phyloP scores from a whole-genome alignment of 805 yeast genomes.

The Starmerella kuoi region DNA sequence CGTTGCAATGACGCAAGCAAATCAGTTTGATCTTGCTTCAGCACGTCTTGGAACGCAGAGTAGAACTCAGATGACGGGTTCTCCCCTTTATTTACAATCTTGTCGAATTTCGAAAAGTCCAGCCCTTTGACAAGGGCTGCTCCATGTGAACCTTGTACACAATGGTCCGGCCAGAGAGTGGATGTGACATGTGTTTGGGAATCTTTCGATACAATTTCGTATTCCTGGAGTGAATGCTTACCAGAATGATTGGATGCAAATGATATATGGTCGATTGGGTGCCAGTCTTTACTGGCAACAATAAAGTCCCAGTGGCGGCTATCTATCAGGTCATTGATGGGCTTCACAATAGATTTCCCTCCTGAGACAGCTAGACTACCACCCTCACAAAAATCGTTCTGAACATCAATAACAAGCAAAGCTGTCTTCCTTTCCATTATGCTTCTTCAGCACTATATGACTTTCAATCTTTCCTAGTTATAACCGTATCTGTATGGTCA shows the following conservation, averaged over 20 bases:
- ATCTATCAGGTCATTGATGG: constrained; percentile 39
- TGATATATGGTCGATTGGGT: constrained; percentile 64
- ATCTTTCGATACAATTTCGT: constrained; percentile 22
- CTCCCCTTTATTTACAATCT: constrained; percentile 57
- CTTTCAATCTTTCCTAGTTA: too few relatives aligned
- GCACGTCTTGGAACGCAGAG: constrained; percentile 72
- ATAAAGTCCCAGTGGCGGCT: constrained; percentile 44
- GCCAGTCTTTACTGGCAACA: constrained; percentile 80
- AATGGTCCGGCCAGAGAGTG: constrained; percentile 81
- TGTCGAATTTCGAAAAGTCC: constrained; percentile 29
- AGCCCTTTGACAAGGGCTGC: constrained; percentile 48
- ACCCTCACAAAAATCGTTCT: constrained; percentile 59
- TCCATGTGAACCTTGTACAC: constrained; percentile 63
- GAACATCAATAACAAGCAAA: constrained; percentile 65
- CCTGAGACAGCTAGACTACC: constrained; percentile 65
- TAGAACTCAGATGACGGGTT: constrained; percentile 67
- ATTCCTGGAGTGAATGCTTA: constrained; percentile 38
- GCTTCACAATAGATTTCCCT: constrained; percentile 48
- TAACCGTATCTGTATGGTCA: too few relatives aligned
- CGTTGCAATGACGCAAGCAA: constrained; percentile 38
- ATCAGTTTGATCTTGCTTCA: constrained; percentile 63
- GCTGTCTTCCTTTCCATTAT: constrained; percentile 32
- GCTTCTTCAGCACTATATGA: too few relatives aligned
- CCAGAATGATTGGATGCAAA: constrained; percentile 58
- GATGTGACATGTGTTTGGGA: constrained; percentile 27